Base-by-base conservation (phyloP, 257 asterid genomes). In the Nicotiana tomentosiformis region DNA sequence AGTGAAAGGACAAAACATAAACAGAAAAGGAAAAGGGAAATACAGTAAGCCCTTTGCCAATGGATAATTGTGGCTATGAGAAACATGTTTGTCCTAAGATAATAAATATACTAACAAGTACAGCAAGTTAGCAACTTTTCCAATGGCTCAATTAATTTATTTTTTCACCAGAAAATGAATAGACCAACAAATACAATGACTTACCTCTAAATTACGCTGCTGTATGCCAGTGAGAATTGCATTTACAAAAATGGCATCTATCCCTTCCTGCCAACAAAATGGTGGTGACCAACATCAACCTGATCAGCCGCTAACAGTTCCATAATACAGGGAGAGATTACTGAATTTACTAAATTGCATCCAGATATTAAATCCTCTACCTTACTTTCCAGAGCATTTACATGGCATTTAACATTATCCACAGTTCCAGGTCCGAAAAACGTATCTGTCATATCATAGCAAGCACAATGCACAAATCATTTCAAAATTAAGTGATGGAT, bases 221-320 rank as follows among this genome's bases (percentile, higher is more conserved):
- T 96, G 99, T 84, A 91, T 78, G 65, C 98, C 97, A 66, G 89
- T 83, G 66, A 96, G 97, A 80, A 89, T 91, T 79, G 97, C 92
- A 88, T 96, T 96, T 37, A 96, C 99, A 89, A 94, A 96, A 57
- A 96, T 51, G 49, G 98, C 99, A 87, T 96, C 98, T 83, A 94
- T 87, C 76, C 67, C 95, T 72, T 89, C 95, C 98, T 96, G 83
- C 74, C 77, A 84, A 81, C 26, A 81, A 58, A 61, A 62, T 3
- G 76, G 15, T 60, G 51, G 61, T 49, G 62, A 49, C 80, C 46
- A 29, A 16, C 29, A 76, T 51, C 65, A 76, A 62, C 64, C 80
- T 29, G 16, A 76, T 76, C 35, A 76, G 37, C 80, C 5, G 26
- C 33, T 51, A 76, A 76, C 80, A 76, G 80, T 29, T 51, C 16